These are phyloP conservation scores for Hanseniaspora clermontiae DNA, from an alignment of 805 yeast genomes.

Conservation along the genomic window DNA sequence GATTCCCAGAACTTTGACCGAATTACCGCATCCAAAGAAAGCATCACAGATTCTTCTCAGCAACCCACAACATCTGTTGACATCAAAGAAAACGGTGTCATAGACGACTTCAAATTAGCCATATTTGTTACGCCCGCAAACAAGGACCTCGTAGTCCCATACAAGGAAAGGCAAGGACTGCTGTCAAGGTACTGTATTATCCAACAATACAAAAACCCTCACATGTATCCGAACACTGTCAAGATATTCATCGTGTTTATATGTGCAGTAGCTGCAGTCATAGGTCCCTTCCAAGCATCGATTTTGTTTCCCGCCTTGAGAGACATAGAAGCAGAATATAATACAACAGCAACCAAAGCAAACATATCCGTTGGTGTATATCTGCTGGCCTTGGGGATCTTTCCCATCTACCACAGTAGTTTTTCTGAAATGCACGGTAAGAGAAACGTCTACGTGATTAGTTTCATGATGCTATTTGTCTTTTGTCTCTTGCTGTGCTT, in stretches of 20 bases:
- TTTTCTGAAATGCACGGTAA: slow-evolving; percentile 66
- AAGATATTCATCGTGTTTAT: slow-evolving; percentile 48
- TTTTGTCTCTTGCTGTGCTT: slow-evolving; percentile 61
- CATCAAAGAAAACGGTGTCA: not conserved
- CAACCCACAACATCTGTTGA: not conserved
- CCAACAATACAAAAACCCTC: slow-evolving; percentile 65
- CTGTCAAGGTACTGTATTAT: slow-evolving; percentile 37
- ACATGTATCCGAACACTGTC: slow-evolving; percentile 40
- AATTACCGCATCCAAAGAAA: not conserved
- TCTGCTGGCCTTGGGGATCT: slow-evolving; percentile 56
- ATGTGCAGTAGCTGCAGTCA: slow-evolving; percentile 59
- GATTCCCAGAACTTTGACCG: not conserved
- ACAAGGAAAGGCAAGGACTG: slow-evolving; percentile 44
- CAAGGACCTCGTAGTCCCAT: slow-evolving; percentile 18
- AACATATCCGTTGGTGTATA: slow-evolving; percentile 75
- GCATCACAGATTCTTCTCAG: no score
- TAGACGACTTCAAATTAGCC: slow-evolving; percentile 12
- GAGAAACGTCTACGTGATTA: slow-evolving; percentile 55
- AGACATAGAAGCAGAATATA: slow-evolving; percentile 40
- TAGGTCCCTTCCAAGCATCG: slow-evolving; percentile 85
- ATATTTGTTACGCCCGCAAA: slow-evolving; percentile 10
- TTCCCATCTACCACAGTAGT: slow-evolving; percentile 84
- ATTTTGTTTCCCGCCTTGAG: slow-evolving; percentile 69
- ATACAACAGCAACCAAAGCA: slow-evolving; percentile 48
- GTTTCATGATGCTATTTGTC: slow-evolving; percentile 49